Percentiles rank a stretch among this genome's conserved stretches.
These are phyloP conservation scores for Thalassiosira hispida DNA, from an alignment of 352 stramenopile genomes.

Conservation along the genomic window DNA sequence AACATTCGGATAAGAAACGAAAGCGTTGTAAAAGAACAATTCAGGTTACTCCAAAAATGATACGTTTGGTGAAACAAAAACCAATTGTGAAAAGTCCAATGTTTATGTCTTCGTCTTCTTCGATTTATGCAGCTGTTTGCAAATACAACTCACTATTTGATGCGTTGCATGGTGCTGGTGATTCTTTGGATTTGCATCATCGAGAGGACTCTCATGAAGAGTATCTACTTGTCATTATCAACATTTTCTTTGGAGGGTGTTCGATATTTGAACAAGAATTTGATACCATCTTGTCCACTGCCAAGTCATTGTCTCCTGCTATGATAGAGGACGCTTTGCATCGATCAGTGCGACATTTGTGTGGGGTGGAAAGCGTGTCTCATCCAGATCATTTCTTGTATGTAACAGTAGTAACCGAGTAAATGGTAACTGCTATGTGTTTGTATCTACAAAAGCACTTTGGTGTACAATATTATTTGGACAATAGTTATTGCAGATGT, in stretches of 20 bases:
- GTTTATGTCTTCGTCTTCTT: slow-evolving; percentile 41
- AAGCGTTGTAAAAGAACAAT: too few species aligned
- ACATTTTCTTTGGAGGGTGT: slow-evolving; percentile 30
- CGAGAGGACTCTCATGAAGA: too few species aligned
- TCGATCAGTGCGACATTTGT: slow-evolving; percentile 58
- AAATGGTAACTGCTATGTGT: too few species aligned
- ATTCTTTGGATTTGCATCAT: slow-evolving; percentile 2
- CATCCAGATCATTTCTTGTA: slow-evolving; percentile 49
- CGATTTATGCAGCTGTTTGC: slow-evolving; percentile 30
- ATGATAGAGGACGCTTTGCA: slow-evolving; percentile 33
- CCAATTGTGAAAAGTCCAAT: slow-evolving; percentile 29
- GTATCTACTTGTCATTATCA: slow-evolving; percentile 7
- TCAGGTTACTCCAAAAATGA: slow-evolving; percentile 19
- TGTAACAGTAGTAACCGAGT: slow-evolving; percentile 25
- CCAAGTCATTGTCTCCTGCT: slow-evolving; percentile 3
- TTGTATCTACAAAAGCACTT: too few species aligned
- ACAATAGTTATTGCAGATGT: too few species aligned
- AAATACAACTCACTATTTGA: slow-evolving; percentile 24
- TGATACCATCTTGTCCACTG: slow-evolving; percentile 10
- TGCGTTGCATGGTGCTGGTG: slow-evolving; percentile 13
- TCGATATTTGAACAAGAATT: slow-evolving; percentile 30
- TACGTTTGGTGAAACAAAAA: slow-evolving; percentile 31
- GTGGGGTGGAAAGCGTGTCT: slow-evolving; percentile 54
- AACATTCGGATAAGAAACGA: too few species aligned
- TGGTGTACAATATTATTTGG: too few species aligned